Evolutionary conservation across 2,329 filamentous ascomycete genomes (phyloP).

Genomic region (Neonectria punicea): DNA sequence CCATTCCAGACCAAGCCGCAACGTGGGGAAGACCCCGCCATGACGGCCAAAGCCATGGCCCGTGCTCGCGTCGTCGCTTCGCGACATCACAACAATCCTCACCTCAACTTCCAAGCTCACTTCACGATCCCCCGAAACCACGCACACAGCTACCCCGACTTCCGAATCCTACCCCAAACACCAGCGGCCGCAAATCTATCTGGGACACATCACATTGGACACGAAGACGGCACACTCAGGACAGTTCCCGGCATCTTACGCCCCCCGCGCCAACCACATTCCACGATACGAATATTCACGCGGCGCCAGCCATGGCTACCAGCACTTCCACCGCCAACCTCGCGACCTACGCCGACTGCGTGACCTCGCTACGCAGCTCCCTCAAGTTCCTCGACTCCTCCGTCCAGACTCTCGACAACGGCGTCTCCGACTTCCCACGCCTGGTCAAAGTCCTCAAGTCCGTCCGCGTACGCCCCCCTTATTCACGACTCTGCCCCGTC

Average conservation of each 20-base stretch:
- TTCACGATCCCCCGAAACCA: constrained; percentile 6
- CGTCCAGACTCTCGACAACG: constrained; percentile 65
- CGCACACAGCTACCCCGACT: not conserved
- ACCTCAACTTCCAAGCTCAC: constrained; percentile 14
- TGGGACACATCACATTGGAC: constrained; percentile 1
- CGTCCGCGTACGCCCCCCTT: constrained; percentile 59
- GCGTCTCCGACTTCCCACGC: constrained; percentile 68
- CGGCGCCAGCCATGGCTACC: constrained; percentile 29
- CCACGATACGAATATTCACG: constrained; percentile 12
- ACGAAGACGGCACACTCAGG: constrained; percentile 7
- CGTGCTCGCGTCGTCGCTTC: constrained; percentile 11
- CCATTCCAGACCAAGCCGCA: too few species aligned
- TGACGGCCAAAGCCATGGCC: not conserved
- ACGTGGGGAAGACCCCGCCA: not conserved
- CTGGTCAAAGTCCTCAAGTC: constrained; percentile 66
- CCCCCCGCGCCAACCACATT: constrained; percentile 24
- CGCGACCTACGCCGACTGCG: constrained; percentile 65
- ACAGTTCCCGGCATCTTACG: constrained; percentile 9
- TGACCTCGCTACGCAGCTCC: constrained; percentile 68
- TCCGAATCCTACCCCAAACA: not conserved
- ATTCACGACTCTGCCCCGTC: not conserved
- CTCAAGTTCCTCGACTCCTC: constrained; percentile 70
- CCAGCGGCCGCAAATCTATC: not conserved
- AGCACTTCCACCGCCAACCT: constrained; percentile 41
- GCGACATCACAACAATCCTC: constrained; percentile 21